phyloP scores from a whole-genome alignment of 192 early-diverging fungal species.

The Linnemannia hyalina region DNA sequence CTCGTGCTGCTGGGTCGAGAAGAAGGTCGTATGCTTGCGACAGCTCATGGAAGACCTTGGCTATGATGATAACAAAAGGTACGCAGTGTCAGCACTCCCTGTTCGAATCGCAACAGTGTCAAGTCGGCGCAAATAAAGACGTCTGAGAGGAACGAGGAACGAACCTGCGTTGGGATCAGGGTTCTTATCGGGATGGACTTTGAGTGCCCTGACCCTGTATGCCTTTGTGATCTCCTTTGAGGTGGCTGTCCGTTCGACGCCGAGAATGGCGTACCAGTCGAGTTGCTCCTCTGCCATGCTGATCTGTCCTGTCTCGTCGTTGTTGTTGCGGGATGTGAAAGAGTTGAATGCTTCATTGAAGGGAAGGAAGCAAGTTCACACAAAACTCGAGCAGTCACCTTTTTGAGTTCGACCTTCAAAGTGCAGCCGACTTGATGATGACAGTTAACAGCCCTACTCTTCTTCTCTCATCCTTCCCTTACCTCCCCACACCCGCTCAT shows the following conservation, averaged over 20 bases:
- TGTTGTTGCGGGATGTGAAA: background rate
- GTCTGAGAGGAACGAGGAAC: background rate
- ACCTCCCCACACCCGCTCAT: background rate
- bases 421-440: background rate
- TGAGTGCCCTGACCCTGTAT: constrained; percentile 75
- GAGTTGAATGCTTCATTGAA: background rate
- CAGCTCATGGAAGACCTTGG: constrained; percentile 60
- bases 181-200: constrained; percentile 93
- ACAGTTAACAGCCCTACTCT: background rate
- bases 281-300: constrained; percentile 56
- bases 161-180: constrained; percentile 72
- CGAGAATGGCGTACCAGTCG: constrained; percentile 65
- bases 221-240: constrained; percentile 63
- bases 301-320: background rate
- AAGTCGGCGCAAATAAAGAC: background rate
- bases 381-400: constrained; percentile 2
- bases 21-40: constrained; percentile 62
- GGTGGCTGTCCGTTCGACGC: constrained; percentile 56
- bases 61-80: constrained; percentile 17
- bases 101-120: constrained; percentile 8
- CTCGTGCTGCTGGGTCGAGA: constrained; percentile 54
- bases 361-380: no score
- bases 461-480: background rate
- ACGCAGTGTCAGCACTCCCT: background rate
- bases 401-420: background rate